Conservation (phyloP, 192 early-diverging fungal genomes). For the Backusella morwellensis region DNA sequence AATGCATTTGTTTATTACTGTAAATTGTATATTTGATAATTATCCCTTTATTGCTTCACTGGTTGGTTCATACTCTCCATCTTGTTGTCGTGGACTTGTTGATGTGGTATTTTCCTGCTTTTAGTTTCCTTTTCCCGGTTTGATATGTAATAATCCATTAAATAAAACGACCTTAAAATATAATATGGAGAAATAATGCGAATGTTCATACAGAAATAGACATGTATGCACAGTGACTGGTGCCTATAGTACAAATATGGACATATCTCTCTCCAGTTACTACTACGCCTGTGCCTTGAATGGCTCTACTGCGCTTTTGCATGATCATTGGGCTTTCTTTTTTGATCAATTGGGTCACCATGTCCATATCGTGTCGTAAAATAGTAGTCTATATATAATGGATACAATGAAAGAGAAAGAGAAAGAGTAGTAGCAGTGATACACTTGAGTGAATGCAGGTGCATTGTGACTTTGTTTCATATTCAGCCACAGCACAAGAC, state of each 20-base stretch:
- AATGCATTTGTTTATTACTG: not conserved
- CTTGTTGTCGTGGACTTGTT: too few relatives aligned
- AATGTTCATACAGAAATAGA: too few relatives aligned
- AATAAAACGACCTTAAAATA: not conserved
- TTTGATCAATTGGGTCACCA: not conserved
- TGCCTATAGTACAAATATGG: not conserved
- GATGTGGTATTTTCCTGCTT: not conserved
- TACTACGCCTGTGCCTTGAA: not conserved
- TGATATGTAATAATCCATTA: not conserved
- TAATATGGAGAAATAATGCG: not conserved
- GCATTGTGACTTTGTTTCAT: constrained; percentile 1
- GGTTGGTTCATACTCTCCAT: too few relatives aligned
- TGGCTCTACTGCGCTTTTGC: not conserved
- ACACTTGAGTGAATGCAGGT: not conserved
- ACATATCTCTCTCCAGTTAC: too few relatives aligned
- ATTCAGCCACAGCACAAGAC: not conserved
- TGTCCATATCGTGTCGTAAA: not conserved
- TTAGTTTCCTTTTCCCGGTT: not conserved
- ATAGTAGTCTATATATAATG: too few relatives aligned
- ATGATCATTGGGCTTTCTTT: not conserved
- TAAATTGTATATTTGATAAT: not conserved
- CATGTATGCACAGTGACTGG: not conserved
- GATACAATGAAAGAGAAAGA: too few relatives aligned
- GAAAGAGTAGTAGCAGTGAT: not conserved
- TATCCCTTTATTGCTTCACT: not conserved